Evolutionary conservation across 306 rosid species (phyloP).

Genomic region (Prinsepia uniflora): DNA sequence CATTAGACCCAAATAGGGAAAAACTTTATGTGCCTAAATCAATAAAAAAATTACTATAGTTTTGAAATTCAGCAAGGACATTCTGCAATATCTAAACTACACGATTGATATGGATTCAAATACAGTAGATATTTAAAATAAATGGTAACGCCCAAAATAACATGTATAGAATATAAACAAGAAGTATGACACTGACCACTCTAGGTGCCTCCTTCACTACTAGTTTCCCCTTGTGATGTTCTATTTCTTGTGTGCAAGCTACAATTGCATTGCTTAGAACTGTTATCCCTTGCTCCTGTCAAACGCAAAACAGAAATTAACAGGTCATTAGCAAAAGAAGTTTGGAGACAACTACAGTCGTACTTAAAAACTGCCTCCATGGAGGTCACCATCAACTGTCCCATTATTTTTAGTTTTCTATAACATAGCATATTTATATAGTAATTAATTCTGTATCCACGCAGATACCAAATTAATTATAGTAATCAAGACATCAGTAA

Average conservation of each 20-base stretch:
- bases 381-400: neutral
- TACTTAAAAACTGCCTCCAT: conserved; percentile 12
- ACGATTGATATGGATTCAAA: neutral
- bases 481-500: neutral
- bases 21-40: neutral
- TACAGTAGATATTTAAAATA: neutral
- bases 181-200: conserved; percentile 61
- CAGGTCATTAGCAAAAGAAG: neutral
- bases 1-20: conserved; percentile 18
- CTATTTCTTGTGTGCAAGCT: conserved; percentile 74
- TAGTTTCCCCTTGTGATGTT: conserved; percentile 82
- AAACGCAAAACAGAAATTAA: conserved; percentile 14
- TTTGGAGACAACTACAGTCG: neutral
- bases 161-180: conserved; percentile 4
- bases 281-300: conserved; percentile 85
- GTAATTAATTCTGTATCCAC: neutral
- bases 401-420: neutral
- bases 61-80: neutral
- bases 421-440: neutral
- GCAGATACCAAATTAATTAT: neutral
- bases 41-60: neutral
- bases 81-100: neutral
- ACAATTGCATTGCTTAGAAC: conserved; percentile 69
- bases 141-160: neutral
- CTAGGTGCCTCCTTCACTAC: conserved; percentile 81